Base-by-base conservation (phyloP, 116 monocot genomes). In the Zostera marina region DNA sequence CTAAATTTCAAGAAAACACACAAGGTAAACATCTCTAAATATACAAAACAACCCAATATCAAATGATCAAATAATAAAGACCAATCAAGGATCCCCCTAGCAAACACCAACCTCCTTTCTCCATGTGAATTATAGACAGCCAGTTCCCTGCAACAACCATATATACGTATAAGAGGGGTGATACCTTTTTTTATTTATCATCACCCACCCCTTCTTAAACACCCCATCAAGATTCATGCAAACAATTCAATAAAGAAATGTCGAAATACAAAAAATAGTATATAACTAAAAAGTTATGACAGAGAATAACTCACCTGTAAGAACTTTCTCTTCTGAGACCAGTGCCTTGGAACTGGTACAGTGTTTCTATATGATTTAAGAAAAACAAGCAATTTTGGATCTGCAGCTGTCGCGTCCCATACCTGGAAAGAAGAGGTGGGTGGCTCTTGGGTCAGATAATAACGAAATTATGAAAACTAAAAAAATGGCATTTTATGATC, bases 301-400 rank as follows among this genome's bases (percentile, higher is more conserved):
- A 54, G 42, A 16, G 14, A 40, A 45, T 52, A n/a, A 69, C 76
- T 76, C 70, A 98, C 96, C 81, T 98, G 96, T 69, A 98, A 69
- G 62, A 98, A 98, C 51, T 98, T 98, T 20, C 96, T 68, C 63
- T 98, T 98, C 61, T 98, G 96, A 74, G 76, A 98, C 96, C 96
- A 98, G 54, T 98, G 96, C 45, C 96, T 76, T 60, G 96, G 96
- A 48, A 98, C 96, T 70, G 96, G 96, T 47, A 98, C 96, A 49
- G 96, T 78, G 57, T 98, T 98, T 15, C 96, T 52, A 57, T 98
- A 98, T 41, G 96, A 85, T 65, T 98, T 98, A 41, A 98, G 68
- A 73, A 57, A 86, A 13, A 90, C 96, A 60, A 98, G 86, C 68
- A 98, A 71, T 66, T 85, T 89, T 42, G 96, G 96, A 83, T 98